phyloP scores from a whole-genome alignment of 2,329 filamentous ascomycete species.

The Fusarium brevicatenulatum region DNA sequence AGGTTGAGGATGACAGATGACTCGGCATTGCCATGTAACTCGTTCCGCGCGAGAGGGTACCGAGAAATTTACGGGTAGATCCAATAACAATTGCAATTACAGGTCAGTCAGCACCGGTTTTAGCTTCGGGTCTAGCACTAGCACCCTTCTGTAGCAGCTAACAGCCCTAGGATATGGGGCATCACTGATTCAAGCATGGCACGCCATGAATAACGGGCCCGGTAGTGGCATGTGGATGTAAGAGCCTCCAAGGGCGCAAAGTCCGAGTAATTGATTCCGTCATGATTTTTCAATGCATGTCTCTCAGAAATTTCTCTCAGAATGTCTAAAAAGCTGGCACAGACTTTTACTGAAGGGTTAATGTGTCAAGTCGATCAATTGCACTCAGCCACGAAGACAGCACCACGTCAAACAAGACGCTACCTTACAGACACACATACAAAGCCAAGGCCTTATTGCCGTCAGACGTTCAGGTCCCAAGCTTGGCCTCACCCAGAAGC shows the following conservation, averaged over 20 bases:
- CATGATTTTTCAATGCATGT: conserved; percentile 1
- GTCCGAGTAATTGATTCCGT: conserved; percentile 3
- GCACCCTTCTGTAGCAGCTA: background rate
- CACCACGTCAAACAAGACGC: conserved; percentile 5
- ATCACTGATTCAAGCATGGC: conserved; percentile 11
- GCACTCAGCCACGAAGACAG: conserved; percentile 2
- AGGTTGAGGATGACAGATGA: conserved; percentile 27
- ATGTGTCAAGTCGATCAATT: background rate
- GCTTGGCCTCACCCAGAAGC: conserved; percentile 19
- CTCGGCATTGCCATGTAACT: conserved; percentile 25
- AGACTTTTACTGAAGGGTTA: background rate
- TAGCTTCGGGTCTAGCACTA: conserved; percentile 32
- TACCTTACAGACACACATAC: background rate
- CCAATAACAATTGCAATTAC: background rate
- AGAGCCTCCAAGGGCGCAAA: conserved; percentile 11
- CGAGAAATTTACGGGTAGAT: conserved; percentile 12
- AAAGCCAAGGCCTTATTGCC: conserved; percentile 23
- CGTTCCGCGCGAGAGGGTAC: conserved; percentile 10
- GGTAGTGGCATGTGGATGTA: conserved; percentile 17
- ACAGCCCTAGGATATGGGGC: conserved; percentile 29
- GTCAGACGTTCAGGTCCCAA: conserved; percentile 19
- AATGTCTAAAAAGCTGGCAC: background rate
- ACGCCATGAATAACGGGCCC: conserved; percentile 14
- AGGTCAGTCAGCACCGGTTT: conserved; percentile 3
- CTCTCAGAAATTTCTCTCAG: background rate